Evolutionary conservation across 345 rosid genomes (phyloP).

Genomic region (Mallotus nudiflorus): DNA sequence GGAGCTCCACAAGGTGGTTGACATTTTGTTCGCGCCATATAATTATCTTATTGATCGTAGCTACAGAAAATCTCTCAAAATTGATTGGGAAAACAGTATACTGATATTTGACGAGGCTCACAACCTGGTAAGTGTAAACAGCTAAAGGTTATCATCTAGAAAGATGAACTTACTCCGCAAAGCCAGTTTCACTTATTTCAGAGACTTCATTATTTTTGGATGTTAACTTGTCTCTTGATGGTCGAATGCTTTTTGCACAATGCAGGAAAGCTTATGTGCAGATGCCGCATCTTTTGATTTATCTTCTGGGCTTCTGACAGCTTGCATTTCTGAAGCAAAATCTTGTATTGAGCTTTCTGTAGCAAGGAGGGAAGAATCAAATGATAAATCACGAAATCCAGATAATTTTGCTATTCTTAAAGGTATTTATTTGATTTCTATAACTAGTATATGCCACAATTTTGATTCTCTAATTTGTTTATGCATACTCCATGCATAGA

Average conservation of each 20-base stretch:
- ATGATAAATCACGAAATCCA: slow-evolving; percentile 69
- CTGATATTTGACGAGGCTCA: slow-evolving; percentile 97
- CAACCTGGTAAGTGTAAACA: slow-evolving; percentile 70
- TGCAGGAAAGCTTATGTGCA: slow-evolving; percentile 89
- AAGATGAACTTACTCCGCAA: background rate
- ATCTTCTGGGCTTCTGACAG: slow-evolving; percentile 65
- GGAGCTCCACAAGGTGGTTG: slow-evolving; percentile 85
- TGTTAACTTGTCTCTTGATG: background rate
- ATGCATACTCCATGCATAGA: background rate
- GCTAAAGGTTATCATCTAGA: slow-evolving; percentile 5
- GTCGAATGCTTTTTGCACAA: slow-evolving; percentile 22
- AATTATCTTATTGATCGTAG: slow-evolving; percentile 83
- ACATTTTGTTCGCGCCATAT: slow-evolving; percentile 88
- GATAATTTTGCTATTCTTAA: slow-evolving; percentile 89
- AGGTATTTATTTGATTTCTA: no score
- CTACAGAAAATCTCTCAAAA: slow-evolving; percentile 56
- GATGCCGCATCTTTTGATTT: slow-evolving; percentile 97
- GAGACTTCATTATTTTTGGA: background rate
- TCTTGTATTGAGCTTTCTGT: slow-evolving; percentile 74
- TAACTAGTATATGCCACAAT: no score
- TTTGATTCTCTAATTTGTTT: no score
- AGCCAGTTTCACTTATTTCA: background rate
- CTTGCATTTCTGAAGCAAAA: slow-evolving; percentile 91
- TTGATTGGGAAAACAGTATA: slow-evolving; percentile 67
- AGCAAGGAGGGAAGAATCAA: slow-evolving; percentile 56